Conservation (phyloP, 2,329 filamentous ascomycete species). For the Colletotrichum caudatum region DNA sequence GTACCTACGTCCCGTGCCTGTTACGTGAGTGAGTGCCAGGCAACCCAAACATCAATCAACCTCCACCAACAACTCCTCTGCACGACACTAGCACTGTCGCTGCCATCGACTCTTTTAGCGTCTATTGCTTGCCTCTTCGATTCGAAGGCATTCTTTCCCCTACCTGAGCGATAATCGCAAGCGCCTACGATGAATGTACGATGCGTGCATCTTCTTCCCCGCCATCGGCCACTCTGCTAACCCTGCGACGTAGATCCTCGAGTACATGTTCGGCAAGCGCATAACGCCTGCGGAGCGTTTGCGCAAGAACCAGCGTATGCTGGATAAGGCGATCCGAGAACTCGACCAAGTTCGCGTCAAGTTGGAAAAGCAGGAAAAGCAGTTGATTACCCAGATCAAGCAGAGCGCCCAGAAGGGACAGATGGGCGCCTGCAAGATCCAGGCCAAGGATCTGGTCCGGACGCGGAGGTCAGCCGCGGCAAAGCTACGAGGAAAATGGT, state of each 20-base stretch:
- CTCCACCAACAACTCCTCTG: constrained; percentile 30
- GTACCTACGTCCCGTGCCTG: constrained; percentile 25
- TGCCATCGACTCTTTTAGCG: constrained; percentile 18
- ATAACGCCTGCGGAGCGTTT: constrained; percentile 95
- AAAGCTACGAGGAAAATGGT: background rate
- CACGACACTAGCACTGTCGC: constrained; percentile 18
- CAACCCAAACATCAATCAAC: constrained; percentile 29
- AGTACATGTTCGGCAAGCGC: constrained; percentile 99
- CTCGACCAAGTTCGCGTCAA: constrained; percentile 95
- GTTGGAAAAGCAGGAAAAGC: constrained; percentile 98
- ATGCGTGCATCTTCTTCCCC: constrained; percentile 39
- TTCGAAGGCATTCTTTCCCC: background rate
- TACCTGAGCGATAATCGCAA: background rate
- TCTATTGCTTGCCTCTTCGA: background rate
- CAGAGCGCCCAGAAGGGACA: constrained; percentile 98
- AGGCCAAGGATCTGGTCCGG: constrained; percentile 95
- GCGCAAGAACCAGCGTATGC: constrained; percentile 93
- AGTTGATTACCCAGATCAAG: constrained; percentile 94
- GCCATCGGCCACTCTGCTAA: constrained; percentile 39
- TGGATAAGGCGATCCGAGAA: constrained; percentile 97
- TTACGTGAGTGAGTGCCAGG: constrained; percentile 37
- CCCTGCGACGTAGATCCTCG: constrained; percentile 78
- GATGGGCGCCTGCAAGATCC: constrained; percentile 98
- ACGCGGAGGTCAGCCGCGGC: constrained; percentile 74
- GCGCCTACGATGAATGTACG: constrained; percentile 68